Base-by-base conservation (phyloP, 2,329 filamentous ascomycete species). In the Metarhizium humberi region DNA sequence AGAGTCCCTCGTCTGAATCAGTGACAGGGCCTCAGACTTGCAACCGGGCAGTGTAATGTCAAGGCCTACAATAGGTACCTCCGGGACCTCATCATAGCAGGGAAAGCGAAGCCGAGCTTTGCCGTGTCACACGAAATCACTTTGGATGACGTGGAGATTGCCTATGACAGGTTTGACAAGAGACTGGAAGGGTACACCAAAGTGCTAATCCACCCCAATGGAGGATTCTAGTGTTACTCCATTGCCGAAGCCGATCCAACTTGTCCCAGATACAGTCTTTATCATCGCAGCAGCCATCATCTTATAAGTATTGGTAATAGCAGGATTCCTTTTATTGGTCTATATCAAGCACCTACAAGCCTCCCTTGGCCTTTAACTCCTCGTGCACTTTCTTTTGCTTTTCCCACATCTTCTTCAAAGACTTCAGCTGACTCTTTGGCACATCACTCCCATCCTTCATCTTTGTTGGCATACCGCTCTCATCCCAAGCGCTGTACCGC, bases 371-470 rank as follows among this genome's bases (percentile, higher is more conserved):
- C 45, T 60, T 59, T 11, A 61, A 53, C 32, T 85, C 82, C 59
- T 92, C 86, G 68, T 92, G 86, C 56, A 81, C 69, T 78, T 92
- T 95, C 78, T 91, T 94, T 75, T 96, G 92, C 67, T 79, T 85
- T 63, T 95, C 88, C 89, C 89, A 95, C 55, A 90, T 86, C 77
- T 96, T 96, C 73, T 78, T 85, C 62, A 96, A 70, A 75, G 90
- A 92, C 79, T 96, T 96, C 52, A 74, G 66, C 66, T 84, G 81
- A 57, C 80, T 87, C 77, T 96, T 96, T 4, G 88, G 81, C 42
- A 96, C 78, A 62, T 95, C 90, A 58, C 83, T 85, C 0, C 90
- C 91, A 36, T 88, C 84, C 58, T 82, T 84, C 67, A 91, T 82
- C 71, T 85, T 88, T 0, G 81, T 87, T 2, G 92, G 92, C 59